Percentiles rank a stretch among this genome's conserved stretches.
These are phyloP conservation scores for Colletotrichum euphorbiae DNA, from an alignment of 2,329 filamentous ascomycete genomes.

Conservation along the genomic window DNA sequence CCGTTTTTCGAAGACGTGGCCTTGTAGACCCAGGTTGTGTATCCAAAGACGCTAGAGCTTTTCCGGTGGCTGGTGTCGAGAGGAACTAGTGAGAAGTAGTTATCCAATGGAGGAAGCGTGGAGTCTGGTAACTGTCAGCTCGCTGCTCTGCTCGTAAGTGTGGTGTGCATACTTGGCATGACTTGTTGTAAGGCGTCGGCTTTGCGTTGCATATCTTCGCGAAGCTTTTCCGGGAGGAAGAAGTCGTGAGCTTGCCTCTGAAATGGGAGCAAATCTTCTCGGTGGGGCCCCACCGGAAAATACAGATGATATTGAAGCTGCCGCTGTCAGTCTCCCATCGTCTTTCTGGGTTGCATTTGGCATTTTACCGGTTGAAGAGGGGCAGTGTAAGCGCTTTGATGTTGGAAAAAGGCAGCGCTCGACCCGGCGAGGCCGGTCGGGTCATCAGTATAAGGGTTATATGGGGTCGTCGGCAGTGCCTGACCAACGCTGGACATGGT, in stretches of 20 bases:
- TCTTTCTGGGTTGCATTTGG: background rate
- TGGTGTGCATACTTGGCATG: slow-evolving; percentile 72
- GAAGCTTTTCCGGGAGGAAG: slow-evolving; percentile 86
- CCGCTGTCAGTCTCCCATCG: slow-evolving; percentile 40
- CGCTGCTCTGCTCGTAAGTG: background rate
- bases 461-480: slow-evolving; percentile 63
- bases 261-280: slow-evolving; percentile 84
- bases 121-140: slow-evolving; percentile 52
- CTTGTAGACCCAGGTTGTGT: slow-evolving; percentile 95
- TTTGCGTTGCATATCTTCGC: slow-evolving; percentile 91
- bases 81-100: slow-evolving; percentile 92
- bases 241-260: slow-evolving; percentile 91
- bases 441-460: slow-evolving; percentile 85
- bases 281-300: slow-evolving; percentile 84
- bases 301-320: slow-evolving; percentile 93
- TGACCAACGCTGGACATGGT: slow-evolving; percentile 67
- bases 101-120: slow-evolving; percentile 82
- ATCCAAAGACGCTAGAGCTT: slow-evolving; percentile 83
- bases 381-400: slow-evolving; percentile 63
- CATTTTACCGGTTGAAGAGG: slow-evolving; percentile 70
- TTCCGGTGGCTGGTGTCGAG: slow-evolving; percentile 86
- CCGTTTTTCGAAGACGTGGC: slow-evolving; percentile 90
- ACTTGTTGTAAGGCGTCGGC: slow-evolving; percentile 86
- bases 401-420: slow-evolving; percentile 74
- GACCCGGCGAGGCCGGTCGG: slow-evolving; percentile 66